Evolutionary conservation across 176 grass and related monocot genomes (phyloP).

Genomic region (Carex myosuroides): DNA sequence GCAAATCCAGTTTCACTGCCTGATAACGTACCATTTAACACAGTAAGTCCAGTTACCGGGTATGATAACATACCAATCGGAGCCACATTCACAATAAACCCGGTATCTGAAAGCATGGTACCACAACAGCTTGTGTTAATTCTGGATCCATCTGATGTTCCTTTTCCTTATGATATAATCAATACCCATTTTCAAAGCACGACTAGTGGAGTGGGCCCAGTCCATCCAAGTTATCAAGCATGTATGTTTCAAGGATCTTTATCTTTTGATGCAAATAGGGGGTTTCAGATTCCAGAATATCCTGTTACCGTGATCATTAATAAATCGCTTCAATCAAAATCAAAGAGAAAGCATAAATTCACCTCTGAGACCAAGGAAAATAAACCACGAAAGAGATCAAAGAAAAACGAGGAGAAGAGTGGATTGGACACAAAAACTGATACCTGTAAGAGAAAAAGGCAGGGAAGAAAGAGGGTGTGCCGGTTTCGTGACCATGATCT

Average conservation of each 20-base stretch:
- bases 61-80: background rate
- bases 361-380: slow-evolving; percentile 16
- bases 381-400: slow-evolving; percentile 34
- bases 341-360: slow-evolving; percentile 24
- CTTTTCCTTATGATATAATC: slow-evolving; percentile 42
- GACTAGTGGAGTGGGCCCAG: slow-evolving; percentile 21
- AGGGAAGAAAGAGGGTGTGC: slow-evolving; percentile 16
- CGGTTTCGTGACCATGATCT: slow-evolving; percentile 54
- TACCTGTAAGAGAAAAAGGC: slow-evolving; percentile 21
- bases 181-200: slow-evolving; percentile 25
- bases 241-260: slow-evolving; percentile 59
- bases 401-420: slow-evolving; percentile 31
- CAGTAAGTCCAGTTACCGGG: background rate
- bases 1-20: background rate
- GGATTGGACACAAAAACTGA: background rate
- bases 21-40: background rate
- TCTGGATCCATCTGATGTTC: slow-evolving; percentile 49
- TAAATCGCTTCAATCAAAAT: slow-evolving; percentile 30
- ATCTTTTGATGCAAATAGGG: slow-evolving; percentile 32
- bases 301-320: slow-evolving; percentile 35
- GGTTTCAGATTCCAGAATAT: slow-evolving; percentile 31
- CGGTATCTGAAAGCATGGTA: slow-evolving; percentile 3
- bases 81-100: slow-evolving; percentile 20
- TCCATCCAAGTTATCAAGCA: slow-evolving; percentile 36
- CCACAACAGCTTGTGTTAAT: slow-evolving; percentile 45